phyloP scores from a whole-genome alignment of 2,329 filamentous ascomycete genomes.

The Penicillium sp. region DNA sequence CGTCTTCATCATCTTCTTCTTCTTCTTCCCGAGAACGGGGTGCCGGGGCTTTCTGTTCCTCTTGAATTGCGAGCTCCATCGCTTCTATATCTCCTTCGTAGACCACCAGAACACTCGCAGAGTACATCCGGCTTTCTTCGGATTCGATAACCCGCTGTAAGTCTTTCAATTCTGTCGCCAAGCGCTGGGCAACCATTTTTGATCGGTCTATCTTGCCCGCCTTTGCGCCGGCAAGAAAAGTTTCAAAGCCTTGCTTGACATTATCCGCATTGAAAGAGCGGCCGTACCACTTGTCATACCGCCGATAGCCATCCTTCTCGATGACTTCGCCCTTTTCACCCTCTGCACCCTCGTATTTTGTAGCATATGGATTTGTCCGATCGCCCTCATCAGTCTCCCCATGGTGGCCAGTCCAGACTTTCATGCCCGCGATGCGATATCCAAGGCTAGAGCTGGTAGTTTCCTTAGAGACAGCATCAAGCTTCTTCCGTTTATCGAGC shows the following conservation, averaged over 20 bases:
- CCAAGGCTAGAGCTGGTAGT: constrained; percentile 62
- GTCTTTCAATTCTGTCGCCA: constrained; percentile 44
- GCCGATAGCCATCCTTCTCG: constrained; percentile 54
- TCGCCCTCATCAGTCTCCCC: constrained; percentile 33
- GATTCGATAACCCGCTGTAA: constrained; percentile 53
- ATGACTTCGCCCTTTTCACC: constrained; percentile 46
- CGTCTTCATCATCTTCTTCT: constrained; percentile 32
- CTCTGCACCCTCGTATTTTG: constrained; percentile 49
- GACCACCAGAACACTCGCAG: constrained; percentile 63
- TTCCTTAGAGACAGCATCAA: constrained; percentile 59
- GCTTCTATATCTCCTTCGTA: constrained; percentile 64
- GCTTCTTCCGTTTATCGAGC: constrained; percentile 56
- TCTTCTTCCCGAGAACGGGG: constrained; percentile 30
- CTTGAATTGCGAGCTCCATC: constrained; percentile 51
- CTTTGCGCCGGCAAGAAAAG: constrained; percentile 54
- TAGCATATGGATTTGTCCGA: constrained; percentile 37
- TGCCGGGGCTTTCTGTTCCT: constrained; percentile 41
- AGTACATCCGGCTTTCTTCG: constrained; percentile 67
- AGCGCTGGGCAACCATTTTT: constrained; percentile 43
- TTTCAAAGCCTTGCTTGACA: constrained; percentile 58
- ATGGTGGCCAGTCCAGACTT: constrained; percentile 52
- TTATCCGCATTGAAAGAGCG: constrained; percentile 57
- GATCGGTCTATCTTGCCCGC: constrained; percentile 44
- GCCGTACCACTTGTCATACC: constrained; percentile 67
- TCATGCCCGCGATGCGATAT: constrained; percentile 66